phyloP scores from a whole-genome alignment of 2,329 filamentous ascomycete genomes.

The Cytospora paraplurivora region DNA sequence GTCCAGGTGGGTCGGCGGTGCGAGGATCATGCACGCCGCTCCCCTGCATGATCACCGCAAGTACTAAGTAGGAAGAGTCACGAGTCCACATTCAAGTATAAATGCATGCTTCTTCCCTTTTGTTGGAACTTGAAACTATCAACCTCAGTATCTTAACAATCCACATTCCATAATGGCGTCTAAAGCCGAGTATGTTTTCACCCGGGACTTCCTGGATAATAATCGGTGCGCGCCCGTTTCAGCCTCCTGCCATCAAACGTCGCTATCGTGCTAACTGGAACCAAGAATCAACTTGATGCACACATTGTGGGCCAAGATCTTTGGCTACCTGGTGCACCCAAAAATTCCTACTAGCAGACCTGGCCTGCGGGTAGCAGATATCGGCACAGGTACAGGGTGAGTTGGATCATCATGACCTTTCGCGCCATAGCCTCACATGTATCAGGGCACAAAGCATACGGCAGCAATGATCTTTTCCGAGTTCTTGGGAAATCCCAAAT shows the following conservation, averaged over 20 bases:
- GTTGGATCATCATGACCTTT: neutral
- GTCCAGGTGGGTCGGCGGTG: too few species aligned
- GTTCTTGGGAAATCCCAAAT: too few species aligned
- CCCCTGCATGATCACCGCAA: too few species aligned
- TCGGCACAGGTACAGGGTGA: slow-evolving; percentile 35
- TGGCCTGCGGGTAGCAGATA: slow-evolving; percentile 32
- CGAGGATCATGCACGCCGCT: too few species aligned
- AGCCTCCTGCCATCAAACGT: too few species aligned
- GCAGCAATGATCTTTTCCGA: neutral
- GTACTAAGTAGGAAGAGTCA: too few species aligned
- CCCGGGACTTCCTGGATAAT: slow-evolving; percentile 21
- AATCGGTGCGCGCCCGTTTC: neutral
- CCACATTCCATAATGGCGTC: neutral
- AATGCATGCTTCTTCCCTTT: too few species aligned
- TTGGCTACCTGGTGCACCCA: slow-evolving; percentile 33
- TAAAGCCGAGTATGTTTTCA: slow-evolving; percentile 4
- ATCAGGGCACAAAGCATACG: too few species aligned
- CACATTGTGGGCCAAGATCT: slow-evolving; percentile 30
- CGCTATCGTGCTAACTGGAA: neutral
- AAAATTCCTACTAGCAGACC: slow-evolving; percentile 27
- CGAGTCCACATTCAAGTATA: too few species aligned
- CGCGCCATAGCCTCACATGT: too few species aligned
- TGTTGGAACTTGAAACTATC: too few species aligned
- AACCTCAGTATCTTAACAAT: too few species aligned
- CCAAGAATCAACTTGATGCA: slow-evolving; percentile 32